Conservation (phyloP, 257 asterid species). For the Lycium barbarum region DNA sequence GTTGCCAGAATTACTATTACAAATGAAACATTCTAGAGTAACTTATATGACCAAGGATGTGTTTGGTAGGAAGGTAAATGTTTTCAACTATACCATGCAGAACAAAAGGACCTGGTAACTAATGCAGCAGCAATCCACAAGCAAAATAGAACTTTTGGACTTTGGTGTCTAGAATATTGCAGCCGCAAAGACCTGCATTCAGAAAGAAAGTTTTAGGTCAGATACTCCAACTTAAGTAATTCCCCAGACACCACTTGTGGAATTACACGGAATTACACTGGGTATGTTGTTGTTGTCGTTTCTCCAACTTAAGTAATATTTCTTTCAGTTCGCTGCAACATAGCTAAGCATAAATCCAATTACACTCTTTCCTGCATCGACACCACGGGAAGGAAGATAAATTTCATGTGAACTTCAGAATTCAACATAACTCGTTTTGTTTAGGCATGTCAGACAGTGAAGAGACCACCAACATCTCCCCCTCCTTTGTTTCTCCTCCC, state of each 20-base stretch:
- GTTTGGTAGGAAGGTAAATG: not conserved
- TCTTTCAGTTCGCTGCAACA: not conserved
- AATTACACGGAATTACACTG: too few species aligned
- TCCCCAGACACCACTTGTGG: too few species aligned
- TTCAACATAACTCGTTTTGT: not conserved
- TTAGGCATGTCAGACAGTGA: not conserved
- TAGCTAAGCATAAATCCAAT: not conserved
- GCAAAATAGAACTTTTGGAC: not conserved
- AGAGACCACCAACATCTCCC: not conserved
- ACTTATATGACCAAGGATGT: not conserved
- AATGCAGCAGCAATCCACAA: not conserved
- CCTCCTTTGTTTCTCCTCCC: not conserved
- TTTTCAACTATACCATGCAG: conserved; percentile 5
- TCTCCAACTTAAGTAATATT: not conserved
- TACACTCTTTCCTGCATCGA: not conserved
- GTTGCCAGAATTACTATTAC: not conserved
- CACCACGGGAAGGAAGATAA: not conserved
- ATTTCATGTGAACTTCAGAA: not conserved
- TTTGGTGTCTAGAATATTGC: not conserved
- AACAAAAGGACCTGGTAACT: not conserved
- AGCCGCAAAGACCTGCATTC: not conserved
- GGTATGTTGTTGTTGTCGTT: too few species aligned
- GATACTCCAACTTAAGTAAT: not conserved
- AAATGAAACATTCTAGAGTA: not conserved
- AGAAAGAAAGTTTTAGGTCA: conserved; percentile 6